Evolutionary conservation across 1,139 yeast genomes (phyloP).

Genomic region (Pichia sp.): DNA sequence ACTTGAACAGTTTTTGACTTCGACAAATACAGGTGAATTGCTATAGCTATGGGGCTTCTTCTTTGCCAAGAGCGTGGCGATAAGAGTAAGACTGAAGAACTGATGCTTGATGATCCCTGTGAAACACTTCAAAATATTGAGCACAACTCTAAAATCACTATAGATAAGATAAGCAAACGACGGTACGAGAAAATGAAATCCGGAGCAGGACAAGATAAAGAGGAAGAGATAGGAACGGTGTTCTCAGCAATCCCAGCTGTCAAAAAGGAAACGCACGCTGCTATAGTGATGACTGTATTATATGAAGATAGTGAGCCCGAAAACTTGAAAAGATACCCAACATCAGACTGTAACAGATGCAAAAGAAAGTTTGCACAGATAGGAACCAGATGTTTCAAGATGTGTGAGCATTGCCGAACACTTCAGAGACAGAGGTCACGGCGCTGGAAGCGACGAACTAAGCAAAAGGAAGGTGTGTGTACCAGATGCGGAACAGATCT

Average conservation of each 20-base stretch:
- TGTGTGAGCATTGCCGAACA: conserved; percentile 62
- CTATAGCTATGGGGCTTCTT: neutral
- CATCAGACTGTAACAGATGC: conserved; percentile 48
- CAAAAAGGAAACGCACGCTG: neutral
- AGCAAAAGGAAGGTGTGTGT: conserved; percentile 58
- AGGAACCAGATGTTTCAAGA: conserved; percentile 44
- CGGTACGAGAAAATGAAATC: neutral
- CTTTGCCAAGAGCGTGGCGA: neutral
- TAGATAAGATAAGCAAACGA: neutral
- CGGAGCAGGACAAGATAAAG: neutral
- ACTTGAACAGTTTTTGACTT: too few relatives aligned
- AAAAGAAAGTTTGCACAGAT: conserved; percentile 54
- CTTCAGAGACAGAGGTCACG: conserved; percentile 59
- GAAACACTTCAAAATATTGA: neutral
- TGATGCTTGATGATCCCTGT: neutral
- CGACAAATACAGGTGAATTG: neutral
- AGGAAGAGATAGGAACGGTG: neutral
- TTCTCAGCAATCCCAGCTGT: too few relatives aligned
- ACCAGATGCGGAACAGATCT: conserved; percentile 58
- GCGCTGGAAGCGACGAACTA: conserved; percentile 62
- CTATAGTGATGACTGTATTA: neutral
- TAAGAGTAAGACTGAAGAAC: neutral
- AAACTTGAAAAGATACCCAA: conserved; percentile 16
- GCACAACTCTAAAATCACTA: neutral
- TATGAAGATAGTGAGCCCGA: conserved; percentile 8